Percentiles rank a stretch among this genome's conserved stretches.
phyloP scores from a whole-genome alignment of 352 stramenopile genomes.

The Phytophthora sp. region DNA sequence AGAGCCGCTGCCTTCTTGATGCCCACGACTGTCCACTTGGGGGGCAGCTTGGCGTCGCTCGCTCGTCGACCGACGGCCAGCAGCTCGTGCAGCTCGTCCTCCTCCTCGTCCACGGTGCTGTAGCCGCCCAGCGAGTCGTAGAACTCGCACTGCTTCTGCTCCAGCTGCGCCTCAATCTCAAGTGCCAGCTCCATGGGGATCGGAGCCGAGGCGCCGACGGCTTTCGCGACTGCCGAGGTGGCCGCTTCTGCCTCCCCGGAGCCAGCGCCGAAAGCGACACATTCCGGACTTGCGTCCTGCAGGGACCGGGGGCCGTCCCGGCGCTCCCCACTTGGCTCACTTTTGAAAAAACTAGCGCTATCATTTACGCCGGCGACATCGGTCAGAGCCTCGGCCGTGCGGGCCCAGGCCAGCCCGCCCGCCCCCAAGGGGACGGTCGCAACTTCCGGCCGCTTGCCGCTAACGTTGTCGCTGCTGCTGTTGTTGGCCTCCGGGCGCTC shows the following conservation, averaged over 20 bases:
- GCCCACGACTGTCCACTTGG: constrained; percentile 18
- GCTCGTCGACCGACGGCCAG: constrained; percentile 6
- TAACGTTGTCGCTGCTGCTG: not conserved
- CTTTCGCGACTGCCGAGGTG: constrained; percentile 11
- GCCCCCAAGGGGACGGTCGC: constrained; percentile 1
- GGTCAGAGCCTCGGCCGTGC: constrained; percentile 17
- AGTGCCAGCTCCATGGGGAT: constrained; percentile 17
- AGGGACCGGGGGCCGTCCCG: not conserved
- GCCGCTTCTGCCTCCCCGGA: constrained; percentile 7
- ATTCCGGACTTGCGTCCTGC: constrained; percentile 30
- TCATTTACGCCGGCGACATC: constrained; percentile 24
- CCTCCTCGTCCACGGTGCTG: constrained; percentile 52
- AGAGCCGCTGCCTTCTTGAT: constrained; percentile 21
- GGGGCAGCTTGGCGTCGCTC: constrained; percentile 22
- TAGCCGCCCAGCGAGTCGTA: constrained; percentile 49
- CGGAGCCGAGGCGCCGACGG: not conserved
- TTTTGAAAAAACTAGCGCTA: constrained; percentile 19
- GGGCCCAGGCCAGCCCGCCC: constrained; percentile 15
- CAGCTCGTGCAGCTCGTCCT: constrained; percentile 41
- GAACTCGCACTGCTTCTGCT: constrained; percentile 42
- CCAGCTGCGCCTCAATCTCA: constrained; percentile 30
- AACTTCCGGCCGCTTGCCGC: not conserved
- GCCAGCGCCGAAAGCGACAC: constrained; percentile 12
- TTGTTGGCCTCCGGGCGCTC: constrained; percentile 16
- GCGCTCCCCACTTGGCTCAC: constrained; percentile 21